Evolutionary conservation across 129 eudicot genomes (phyloP), one percentile per base, ranked within the genome.

Genomic region (Lactuca saligna): DNA sequence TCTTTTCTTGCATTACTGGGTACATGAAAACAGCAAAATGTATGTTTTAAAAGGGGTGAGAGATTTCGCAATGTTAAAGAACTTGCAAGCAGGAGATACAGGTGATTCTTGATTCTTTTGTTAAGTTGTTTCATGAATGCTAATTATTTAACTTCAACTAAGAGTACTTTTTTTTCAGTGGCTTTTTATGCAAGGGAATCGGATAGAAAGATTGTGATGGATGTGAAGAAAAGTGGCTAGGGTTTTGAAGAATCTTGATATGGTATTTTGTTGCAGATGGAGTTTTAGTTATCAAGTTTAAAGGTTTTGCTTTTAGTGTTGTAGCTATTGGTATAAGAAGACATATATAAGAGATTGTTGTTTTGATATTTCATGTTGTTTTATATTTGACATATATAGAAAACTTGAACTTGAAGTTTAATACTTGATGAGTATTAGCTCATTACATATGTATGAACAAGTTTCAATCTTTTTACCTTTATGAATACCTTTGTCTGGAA

Each of bases 51-150:
- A 87, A 65, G 87, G 83, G 55, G 75, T 82, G 67, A 69, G 80
- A 78, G 78, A 79, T 55, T 80, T 71, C 72, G 71, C 80, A 78
- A 37, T 38, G 54, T 57, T 76, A 49, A 65, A 70, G 71, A 75
- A 79, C 33, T 75, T 82, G 86, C 71, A 79, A 71, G 75, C 64
- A 37, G 95, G 90, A 12, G 90, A 87, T 71, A 72, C 70, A 68
- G 82, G 90, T 87, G 68, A 77, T 17, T 33, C 13, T 29, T 44
- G 25, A 20, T 39, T 25, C 9, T 33, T 15, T 71, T 7, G 16
- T n/a, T 10, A 38, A 60, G n/a, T 54, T 54, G 17, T 71, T 66
- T 55, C 32, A 15, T 20, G n/a, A 54, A 41, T 41, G 12, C 12
- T 41, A 41, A 1, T 39, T 0, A 5, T 20, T 20, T 20, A 20